Evolutionary conservation across 2,329 filamentous ascomycete genomes (phyloP), one percentile per base, ranked within the genome.

Genomic region (Alternaria sp.): DNA sequence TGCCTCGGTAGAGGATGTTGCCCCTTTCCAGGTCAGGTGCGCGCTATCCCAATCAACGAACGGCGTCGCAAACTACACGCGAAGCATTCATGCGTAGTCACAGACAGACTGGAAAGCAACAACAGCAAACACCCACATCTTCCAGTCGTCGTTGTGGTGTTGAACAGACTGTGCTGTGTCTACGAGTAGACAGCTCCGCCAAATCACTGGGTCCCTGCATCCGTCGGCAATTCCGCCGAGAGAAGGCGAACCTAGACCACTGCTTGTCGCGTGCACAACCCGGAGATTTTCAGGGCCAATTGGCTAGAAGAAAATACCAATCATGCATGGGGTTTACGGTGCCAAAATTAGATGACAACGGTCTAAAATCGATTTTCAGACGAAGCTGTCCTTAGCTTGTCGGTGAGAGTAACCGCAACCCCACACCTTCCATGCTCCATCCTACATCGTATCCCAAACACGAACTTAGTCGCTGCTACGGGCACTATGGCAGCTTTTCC

Each of bases 201-300:
- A 53, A 41, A 33, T 11, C 1, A 23, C 0, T 18, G 1, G 14
- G 20, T 20, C 5, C n/a, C 30, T 41, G 20, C 4, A 4, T 41
- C 30, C 10, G 28, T 15, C 49, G 12, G 30, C 20, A 23, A 23
- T 21, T 11, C 20, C 49, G 30, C 28, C 28, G 49, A 33, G 33
- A 37, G 18, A 25, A 53, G 28, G 49, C 20, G 9, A 25, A 18
- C 49, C 20, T 15, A 5, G 49, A 15, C 5, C 30, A 53, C 9
- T 0, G 0, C 1, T 1, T 53, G 49, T 25, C 49, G 20, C 49
- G 49, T 53, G 49, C 30, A 10, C 21, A 2, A 4, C 8, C 28
- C 20, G 49, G 49, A 37, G 30, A 53, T 53, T 53, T 37, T 10
- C 49, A 51, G 28, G 28, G 14, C 28, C 55, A 51, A 58, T 61